phyloP scores from a whole-genome alignment of 129 eudicot species.

The Lactuca saligna region DNA sequence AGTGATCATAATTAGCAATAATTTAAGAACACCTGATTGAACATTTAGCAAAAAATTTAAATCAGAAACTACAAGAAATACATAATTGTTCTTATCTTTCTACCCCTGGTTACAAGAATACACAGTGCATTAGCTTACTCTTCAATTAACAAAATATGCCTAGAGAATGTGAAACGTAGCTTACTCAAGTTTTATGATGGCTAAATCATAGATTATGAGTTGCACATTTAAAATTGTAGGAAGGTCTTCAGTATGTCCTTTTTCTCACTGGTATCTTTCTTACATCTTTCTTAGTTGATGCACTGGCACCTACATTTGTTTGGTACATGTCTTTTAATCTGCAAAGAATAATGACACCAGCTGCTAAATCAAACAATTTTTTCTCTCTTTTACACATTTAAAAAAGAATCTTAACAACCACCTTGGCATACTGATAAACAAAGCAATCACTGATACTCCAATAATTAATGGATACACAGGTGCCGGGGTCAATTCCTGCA shows the following conservation, averaged over 20 bases:
- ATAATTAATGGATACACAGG: constrained; percentile 81
- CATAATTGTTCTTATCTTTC: background rate
- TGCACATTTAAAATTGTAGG: constrained; percentile 2
- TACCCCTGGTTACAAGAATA: constrained; percentile 17
- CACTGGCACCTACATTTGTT: constrained; percentile 53
- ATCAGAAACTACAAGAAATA: constrained; percentile 19
- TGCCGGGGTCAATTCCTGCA: constrained; percentile 91
- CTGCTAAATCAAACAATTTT: background rate
- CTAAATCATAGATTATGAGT: background rate
- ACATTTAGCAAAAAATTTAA: background rate
- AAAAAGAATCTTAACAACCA: background rate
- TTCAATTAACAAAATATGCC: constrained; percentile 26
- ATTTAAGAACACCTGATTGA: constrained; percentile 15
- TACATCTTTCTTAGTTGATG: constrained; percentile 61
- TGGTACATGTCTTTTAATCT: constrained; percentile 82
- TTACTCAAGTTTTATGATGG: background rate
- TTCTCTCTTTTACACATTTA: background rate
- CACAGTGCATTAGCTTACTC: constrained; percentile 16
- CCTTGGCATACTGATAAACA: constrained; percentile 85
- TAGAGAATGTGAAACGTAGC: constrained; percentile 2
- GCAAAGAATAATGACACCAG: constrained; percentile 14
- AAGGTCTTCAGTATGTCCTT: constrained; percentile 63
- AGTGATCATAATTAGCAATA: background rate
- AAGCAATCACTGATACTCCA: constrained; percentile 71
- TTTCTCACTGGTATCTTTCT: constrained; percentile 52